Evolutionary conservation across 176 grass and related monocot genomes (phyloP), one percentile per base, ranked within the genome.

Genomic region (Dactylis glomerata): DNA sequence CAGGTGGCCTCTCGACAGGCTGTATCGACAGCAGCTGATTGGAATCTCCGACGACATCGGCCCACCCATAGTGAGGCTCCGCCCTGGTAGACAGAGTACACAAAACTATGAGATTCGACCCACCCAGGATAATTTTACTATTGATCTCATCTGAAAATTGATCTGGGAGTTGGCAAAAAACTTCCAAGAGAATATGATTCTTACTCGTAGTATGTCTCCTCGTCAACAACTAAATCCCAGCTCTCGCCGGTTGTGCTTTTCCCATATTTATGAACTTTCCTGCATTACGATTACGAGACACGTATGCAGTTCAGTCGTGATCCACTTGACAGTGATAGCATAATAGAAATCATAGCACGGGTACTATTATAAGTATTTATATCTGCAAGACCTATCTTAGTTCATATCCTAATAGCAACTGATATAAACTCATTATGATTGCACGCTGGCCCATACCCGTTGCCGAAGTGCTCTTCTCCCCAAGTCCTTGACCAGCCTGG

Each of bases 401-500:
- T 51, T 67, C 49, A 36, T 12, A 51, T 88, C 63, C 13, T 40
- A 65, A 82, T 22, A 52, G 24, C 42, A 67, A n/a, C 14, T 54
- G 16, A 85, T 65, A 88, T 1, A 33, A 37, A 28, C 75, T 3
- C 33, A 63, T 77, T 22, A 57, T 70, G 36, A 82, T 17, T 5
- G 12, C 61, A 71, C 68, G 0, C 30, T 32, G 30, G 28, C 12
- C 80, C 84, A 27, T 96, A 99, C 96, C 89, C 91, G 20, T 99
- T 95, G 16, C 96, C 96, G 5, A 89, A 96, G 87, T 99, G 96
- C 34, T 99, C 96, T 86, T 96, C 93, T 74, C 96, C 96, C 96
- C 96, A 99, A 31, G 91, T 99, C 87, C 96, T 99, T 83, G 96
- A 96, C 96, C 96, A 99, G 24, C 96, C 96, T 99, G 88, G 17